Evolutionary conservation across 2,329 filamentous ascomycete genomes (phyloP).

Genomic region (Balansia obtecta): DNA sequence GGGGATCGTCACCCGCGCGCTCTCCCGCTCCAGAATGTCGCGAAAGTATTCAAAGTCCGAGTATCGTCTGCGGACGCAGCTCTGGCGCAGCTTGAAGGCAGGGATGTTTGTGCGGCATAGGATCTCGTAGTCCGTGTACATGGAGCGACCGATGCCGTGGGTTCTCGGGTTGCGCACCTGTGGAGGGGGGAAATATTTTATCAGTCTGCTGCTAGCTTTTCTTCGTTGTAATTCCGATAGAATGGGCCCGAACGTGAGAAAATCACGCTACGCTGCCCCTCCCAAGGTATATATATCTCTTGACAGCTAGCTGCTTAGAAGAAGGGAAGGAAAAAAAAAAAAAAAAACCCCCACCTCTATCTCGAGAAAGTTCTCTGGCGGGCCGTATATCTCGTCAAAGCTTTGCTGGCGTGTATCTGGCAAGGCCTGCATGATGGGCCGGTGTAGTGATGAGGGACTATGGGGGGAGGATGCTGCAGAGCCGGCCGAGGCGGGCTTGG

Average conservation of each 20-base stretch:
- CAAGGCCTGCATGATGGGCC: constrained; percentile 52
- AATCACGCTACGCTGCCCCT: no score
- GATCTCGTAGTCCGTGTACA: constrained; percentile 99
- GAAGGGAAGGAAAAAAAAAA: constrained; percentile 5
- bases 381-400: constrained; percentile 97
- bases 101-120: constrained; percentile 97
- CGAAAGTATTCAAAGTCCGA: constrained; percentile 98
- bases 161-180: constrained; percentile 90
- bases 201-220: neutral
- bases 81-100: constrained; percentile 89
- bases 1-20: constrained; percentile 86
- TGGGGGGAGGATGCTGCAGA: constrained; percentile 14
- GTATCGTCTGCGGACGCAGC: constrained; percentile 82
- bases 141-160: constrained; percentile 83
- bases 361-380: constrained; percentile 96
- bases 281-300: no score
- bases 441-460: constrained; percentile 25
- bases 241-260: neutral
- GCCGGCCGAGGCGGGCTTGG: constrained; percentile 5
- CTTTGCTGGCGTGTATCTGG: constrained; percentile 75
- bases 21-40: constrained; percentile 93
- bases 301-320: neutral
- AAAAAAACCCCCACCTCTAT: constrained; percentile 57
- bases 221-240: no score
- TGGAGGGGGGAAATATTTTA: neutral